Conservation (phyloP, 2,329 filamentous ascomycete genomes). For the Xylariomycetidae sp. region DNA sequence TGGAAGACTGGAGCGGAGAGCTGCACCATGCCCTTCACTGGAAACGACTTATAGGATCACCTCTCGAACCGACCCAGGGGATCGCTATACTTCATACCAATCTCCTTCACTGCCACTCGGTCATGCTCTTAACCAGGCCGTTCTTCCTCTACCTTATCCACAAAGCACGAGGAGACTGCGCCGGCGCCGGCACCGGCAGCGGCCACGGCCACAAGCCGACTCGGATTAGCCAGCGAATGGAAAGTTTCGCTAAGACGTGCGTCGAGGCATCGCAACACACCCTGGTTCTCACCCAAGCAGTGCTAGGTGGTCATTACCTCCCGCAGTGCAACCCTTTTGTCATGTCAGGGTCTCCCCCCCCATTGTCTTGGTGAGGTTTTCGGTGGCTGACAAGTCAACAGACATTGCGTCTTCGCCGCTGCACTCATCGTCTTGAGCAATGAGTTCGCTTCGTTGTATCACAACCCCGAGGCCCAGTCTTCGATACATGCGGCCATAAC, state of each 20-base stretch:
- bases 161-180: constrained; percentile 28
- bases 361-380: neutral
- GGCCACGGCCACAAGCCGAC: constrained; percentile 21
- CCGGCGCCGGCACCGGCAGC: too few relatives aligned
- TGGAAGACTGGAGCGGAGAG: constrained; percentile 45
- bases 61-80: constrained; percentile 38
- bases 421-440: constrained; percentile 50
- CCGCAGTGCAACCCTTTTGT: constrained; percentile 50
- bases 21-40: constrained; percentile 44
- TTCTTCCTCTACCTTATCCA: constrained; percentile 57
- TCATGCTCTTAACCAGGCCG: constrained; percentile 57
- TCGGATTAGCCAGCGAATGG: constrained; percentile 30
- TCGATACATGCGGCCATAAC: constrained; percentile 37
- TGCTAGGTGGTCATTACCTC: constrained; percentile 38
- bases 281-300: constrained; percentile 40
- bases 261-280: constrained; percentile 44
- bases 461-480: constrained; percentile 34
- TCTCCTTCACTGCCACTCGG: constrained; percentile 55
- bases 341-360: constrained; percentile 36
- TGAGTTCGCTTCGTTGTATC: constrained; percentile 46
- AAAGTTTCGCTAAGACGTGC: constrained; percentile 44
- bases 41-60: constrained; percentile 38
- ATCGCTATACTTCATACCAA: constrained; percentile 58
- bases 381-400: constrained; percentile 22
- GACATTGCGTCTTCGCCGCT: constrained; percentile 52